Base-by-base conservation (phyloP, 768 basidiomycete genomes). In the Hygrophoropsis aurantiaca region DNA sequence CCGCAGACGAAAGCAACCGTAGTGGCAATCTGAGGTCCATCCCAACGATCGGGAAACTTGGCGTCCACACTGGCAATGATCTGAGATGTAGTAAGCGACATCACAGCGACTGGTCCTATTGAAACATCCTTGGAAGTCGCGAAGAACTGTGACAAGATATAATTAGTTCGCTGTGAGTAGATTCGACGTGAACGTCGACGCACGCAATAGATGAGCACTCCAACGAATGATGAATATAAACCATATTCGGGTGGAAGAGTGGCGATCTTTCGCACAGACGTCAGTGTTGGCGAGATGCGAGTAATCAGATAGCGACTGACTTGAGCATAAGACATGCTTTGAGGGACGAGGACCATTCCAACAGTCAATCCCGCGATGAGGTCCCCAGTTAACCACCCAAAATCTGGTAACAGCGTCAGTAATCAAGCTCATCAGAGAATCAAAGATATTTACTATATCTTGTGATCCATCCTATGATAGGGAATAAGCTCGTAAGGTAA, bases 91-190 rank as follows among this genome's bases (percentile, higher is more conserved):
- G 89, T 87, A 42, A 97, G 78, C 2, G 92, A 94, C 94, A 99
- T 97, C 62, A 99, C 95, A 7, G 97, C 95, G 56, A 98, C 95
- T 2, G 97, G 97, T 41, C 97, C 97, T 56, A 99, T 98, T n/a
- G 93, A 94, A 34, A 99, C 90, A 74, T 99, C 97, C 67, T 97
- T 97, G 23, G 91, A 91, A 0, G 97, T 98, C 19, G 94, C 95
- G 61, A 98, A 97, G 70, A 97, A 80, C 87, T 91, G 53, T 33
- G 30, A 36, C 35, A 30, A 25, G 26, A 24, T 7, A 11, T n/a
- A 4, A 15, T 55, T 11, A 40, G 16, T 4, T 2, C 0, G 15
- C 2, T 16, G 19, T 5, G 11, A n/a, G n/a, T n/a, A n/a, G n/a
- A 4, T n/a, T 1, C 5, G 23, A 24, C 24, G 3, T 21, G n/a